phyloP scores from a whole-genome alignment of 2,329 filamentous ascomycete species.

The Cladophialophora psammophila region DNA sequence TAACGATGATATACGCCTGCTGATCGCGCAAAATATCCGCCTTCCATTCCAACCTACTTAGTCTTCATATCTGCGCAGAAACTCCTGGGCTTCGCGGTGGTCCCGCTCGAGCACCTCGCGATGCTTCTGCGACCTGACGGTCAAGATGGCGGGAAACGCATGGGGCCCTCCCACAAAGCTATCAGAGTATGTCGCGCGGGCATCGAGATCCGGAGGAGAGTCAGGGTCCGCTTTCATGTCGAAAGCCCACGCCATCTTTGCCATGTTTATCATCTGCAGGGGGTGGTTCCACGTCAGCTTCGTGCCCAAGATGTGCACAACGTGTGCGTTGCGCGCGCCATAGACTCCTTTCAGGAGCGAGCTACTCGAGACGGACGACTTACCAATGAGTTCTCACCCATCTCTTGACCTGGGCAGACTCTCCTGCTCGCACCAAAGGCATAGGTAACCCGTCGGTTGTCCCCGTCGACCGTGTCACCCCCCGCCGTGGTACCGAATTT shows the following conservation, averaged over 20 bases:
- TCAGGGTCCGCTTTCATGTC: constrained; percentile 25
- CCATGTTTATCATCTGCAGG: constrained; percentile 27
- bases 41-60: background rate
- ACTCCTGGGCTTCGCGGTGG: constrained; percentile 11
- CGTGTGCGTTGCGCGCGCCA: too few species aligned
- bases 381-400: constrained; percentile 30
- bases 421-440: constrained; percentile 29
- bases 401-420: constrained; percentile 28
- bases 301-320: background rate
- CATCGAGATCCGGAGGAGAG: constrained; percentile 51
- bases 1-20: too few species aligned
- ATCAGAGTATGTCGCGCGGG: constrained; percentile 42
- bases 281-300: background rate
- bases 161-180: constrained; percentile 43
- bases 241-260: constrained; percentile 33
- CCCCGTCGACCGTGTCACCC: background rate
- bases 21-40: too few species aligned
- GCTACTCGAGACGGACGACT: background rate
- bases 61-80: constrained; percentile 28
- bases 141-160: constrained; percentile 23
- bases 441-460: constrained; percentile 43
- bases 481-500: constrained; percentile 22
- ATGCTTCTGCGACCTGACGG: constrained; percentile 21
- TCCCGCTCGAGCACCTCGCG: constrained; percentile 23
- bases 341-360: background rate